Conservation (phyloP, 345 rosid genomes). For the Lumnitzera racemosa region DNA sequence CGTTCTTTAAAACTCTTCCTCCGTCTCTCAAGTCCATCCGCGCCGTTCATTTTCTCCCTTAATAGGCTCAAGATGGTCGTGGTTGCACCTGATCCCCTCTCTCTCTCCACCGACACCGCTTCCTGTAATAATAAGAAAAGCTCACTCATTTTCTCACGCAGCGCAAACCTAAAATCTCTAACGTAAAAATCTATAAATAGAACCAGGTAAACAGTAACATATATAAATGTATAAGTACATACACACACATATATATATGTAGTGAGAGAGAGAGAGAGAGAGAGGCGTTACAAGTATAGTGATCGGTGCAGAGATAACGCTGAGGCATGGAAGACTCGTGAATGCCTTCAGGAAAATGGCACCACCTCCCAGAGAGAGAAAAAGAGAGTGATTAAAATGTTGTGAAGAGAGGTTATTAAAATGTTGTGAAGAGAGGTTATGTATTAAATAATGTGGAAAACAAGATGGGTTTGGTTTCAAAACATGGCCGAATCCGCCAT, state of each 20-base stretch:
- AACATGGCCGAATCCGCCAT: no score
- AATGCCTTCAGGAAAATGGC: constrained; percentile 13
- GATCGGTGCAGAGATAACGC: neutral
- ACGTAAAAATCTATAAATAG: neutral
- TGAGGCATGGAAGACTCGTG: constrained; percentile 38
- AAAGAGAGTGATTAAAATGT: no score
- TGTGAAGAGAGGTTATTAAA: no score
- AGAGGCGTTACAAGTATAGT: neutral
- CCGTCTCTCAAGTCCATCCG: constrained; percentile 22
- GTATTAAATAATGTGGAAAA: no score
- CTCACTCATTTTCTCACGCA: constrained; percentile 32
- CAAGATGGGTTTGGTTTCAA: no score
- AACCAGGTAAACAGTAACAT: neutral
- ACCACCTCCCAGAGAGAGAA: neutral
- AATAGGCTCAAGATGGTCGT: constrained; percentile 46
- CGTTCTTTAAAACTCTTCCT: constrained; percentile 44
- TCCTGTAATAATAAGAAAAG: constrained; percentile 40
- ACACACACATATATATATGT: neutral
- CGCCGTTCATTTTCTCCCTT: constrained; percentile 47
- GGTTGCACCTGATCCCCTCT: constrained; percentile 10
- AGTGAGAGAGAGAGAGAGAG: neutral
- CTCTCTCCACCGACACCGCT: constrained; percentile 12
- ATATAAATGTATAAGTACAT: neutral
- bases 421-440: no score
- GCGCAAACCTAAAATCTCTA: constrained; percentile 1